A percentile compares a stretch with the other conserved stretches of the same genome.
These are phyloP conservation scores for Dothideomycetes sp. DNA, from an alignment of 2,329 filamentous ascomycete species.

Conservation along the genomic window DNA sequence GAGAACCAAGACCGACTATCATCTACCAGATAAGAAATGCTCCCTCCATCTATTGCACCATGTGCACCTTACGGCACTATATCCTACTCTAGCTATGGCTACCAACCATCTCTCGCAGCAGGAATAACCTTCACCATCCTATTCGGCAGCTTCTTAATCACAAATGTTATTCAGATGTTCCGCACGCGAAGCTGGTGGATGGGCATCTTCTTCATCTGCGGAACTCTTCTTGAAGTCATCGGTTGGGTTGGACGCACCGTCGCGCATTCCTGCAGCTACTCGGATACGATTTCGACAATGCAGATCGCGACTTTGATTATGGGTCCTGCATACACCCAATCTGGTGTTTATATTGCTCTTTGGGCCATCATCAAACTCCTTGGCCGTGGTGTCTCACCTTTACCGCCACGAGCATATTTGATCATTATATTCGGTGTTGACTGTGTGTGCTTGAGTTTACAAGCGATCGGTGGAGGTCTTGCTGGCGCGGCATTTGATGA, in stretches of 20 bases:
- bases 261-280: conserved; percentile 2
- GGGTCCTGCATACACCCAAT: conserved; percentile 9
- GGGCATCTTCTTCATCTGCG: conserved; percentile 5
- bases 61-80: conserved; percentile 1
- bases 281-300: conserved; percentile 3
- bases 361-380: conserved; percentile 6
- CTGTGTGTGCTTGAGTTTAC: conserved; percentile 8
- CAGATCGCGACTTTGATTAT: conserved; percentile 10
- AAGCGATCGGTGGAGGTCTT: conserved; percentile 7
- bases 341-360: conserved; percentile 9
- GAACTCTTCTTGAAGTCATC: background rate
- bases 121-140: conserved; percentile 5
- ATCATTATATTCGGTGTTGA: conserved; percentile 3
- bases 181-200: conserved; percentile 9
- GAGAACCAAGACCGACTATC: no score
- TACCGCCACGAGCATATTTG: conserved; percentile 3
- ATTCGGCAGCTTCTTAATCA: background rate
- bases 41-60: background rate
- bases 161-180: conserved; percentile 4
- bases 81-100: conserved; percentile 1
- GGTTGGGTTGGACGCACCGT: conserved; percentile 7
- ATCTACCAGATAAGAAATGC: no score
- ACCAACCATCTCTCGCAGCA: conserved; percentile 5
- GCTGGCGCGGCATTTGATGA: conserved; percentile 6
- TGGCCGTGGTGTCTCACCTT: background rate